Base-by-base conservation (phyloP, 169 alveolate genomes). In the Plasmodium vivax region DNA sequence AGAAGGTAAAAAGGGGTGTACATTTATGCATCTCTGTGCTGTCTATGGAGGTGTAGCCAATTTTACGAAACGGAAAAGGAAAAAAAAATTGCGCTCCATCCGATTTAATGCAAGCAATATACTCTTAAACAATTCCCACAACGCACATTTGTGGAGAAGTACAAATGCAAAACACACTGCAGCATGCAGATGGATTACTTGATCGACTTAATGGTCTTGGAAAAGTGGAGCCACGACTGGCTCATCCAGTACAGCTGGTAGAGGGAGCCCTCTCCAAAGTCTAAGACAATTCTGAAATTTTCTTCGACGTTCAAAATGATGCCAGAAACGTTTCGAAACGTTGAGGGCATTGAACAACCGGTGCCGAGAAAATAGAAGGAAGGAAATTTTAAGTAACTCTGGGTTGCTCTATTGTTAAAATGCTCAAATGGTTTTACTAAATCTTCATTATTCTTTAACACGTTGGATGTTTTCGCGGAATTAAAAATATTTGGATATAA, bases 201-300 rank as follows among this genome's bases (percentile, higher is more conserved):
- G 41, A 96, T 94, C 36, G 97, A 85, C 32, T 82, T 51, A 23
- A 96, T 68, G 16, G 92, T 71, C 6, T 30, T 72, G 36, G 87
- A 43, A 83, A 96, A 96, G 34, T 96, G 92, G 16, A 27, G 43
- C 93, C 96, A 92, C 23, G 96, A 93, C 45, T 95, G 95, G 77
- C 93, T 96, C 90, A 95, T 96, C 93, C 85, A 94, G 77, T 93
- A 95, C 34, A 98, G 82, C 96, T 98, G 99, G 72, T 96, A 97
- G 62, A 97, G 95, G 0, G 98, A 97, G 0, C 99, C 99, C 85
- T 97, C 99, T 1, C 99, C 99, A 58, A 97, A 97, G 92, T 98
- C 99, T 68, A 98, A 95, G 32, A 97, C 92, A 47, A 98, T 81
- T 82, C 97, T 97, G 95, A 96, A 92, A 80, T 85, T 93, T 68